A percentile compares a stretch with the other conserved stretches of the same genome.
phyloP scores from a whole-genome alignment of 345 rosid genomes.

The Heritiera littoralis region DNA sequence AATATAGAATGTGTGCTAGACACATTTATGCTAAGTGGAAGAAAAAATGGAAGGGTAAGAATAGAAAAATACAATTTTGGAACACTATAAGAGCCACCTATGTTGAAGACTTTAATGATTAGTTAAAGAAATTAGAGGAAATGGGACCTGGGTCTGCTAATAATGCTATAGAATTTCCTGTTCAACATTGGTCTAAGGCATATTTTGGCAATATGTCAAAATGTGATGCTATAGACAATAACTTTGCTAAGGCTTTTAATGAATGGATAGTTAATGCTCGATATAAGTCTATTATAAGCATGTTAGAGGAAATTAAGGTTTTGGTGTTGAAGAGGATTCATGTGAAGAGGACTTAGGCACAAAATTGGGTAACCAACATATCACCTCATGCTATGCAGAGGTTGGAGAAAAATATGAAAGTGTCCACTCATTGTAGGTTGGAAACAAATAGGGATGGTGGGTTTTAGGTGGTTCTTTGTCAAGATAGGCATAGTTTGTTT shows the following conservation, averaged over 20 bases:
- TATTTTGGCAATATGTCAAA: neutral
- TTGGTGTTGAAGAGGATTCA: no score
- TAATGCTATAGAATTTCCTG: neutral
- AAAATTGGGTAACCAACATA: no score
- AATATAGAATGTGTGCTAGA: neutral
- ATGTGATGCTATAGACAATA: neutral
- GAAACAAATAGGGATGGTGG: no score
- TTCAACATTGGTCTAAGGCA: neutral
- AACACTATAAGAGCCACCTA: neutral
- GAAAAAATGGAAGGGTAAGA: neutral
- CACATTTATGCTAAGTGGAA: neutral
- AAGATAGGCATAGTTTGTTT: no score
- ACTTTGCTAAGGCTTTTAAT: neutral
- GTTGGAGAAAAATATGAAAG: no score
- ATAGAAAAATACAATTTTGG: neutral
- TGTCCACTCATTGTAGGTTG: no score
- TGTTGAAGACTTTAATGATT: neutral
- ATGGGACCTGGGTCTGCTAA: neutral
- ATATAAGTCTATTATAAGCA: no score
- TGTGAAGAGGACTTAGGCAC: no score
- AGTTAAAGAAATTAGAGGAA: neutral
- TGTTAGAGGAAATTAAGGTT: no score
- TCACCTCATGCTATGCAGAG: no score
- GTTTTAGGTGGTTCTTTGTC: no score
- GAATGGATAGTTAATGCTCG: no score